A percentile compares a stretch with the other conserved stretches of the same genome.
These are phyloP conservation scores for Aspergillus nomiae DNA, from an alignment of 2,329 filamentous ascomycete species.

Conservation along the genomic window DNA sequence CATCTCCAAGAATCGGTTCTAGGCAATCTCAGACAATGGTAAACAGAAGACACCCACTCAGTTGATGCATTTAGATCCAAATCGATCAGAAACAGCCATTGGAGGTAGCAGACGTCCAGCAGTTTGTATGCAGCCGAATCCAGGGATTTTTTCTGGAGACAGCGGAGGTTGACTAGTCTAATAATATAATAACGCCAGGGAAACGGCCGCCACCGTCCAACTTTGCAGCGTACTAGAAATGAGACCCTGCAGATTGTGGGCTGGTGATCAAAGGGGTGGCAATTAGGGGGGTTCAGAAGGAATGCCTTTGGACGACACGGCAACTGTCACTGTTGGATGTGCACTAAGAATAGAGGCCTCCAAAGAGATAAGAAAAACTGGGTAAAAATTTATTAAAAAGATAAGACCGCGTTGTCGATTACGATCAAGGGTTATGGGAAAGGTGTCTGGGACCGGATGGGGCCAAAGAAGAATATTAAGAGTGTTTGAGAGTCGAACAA, in stretches of 20 bases:
- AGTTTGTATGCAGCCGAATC: constrained; percentile 7
- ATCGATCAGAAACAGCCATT: constrained; percentile 13
- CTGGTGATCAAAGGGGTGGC: not conserved
- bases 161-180: constrained; percentile 6
- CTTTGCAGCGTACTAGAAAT: not conserved
- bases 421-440: not conserved
- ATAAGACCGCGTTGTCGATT: not conserved
- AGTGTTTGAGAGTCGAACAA: constrained; percentile 17
- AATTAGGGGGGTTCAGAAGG: not conserved
- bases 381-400: not conserved
- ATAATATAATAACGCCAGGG: not conserved
- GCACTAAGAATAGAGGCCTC: not conserved
- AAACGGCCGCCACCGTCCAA: not conserved
- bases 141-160: constrained; percentile 8
- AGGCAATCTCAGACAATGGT: not conserved
- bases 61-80: constrained; percentile 15
- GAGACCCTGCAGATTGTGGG: not conserved
- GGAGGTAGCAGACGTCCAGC: not conserved
- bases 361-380: not conserved
- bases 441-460: not conserved
- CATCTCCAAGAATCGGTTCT: constrained; percentile 28
- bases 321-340: not conserved
- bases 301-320: not conserved
- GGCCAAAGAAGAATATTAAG: constrained; percentile 3
- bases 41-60: constrained; percentile 16